Conservation (phyloP, 1,139 yeast genomes). For the Starmera stellimalicola region DNA sequence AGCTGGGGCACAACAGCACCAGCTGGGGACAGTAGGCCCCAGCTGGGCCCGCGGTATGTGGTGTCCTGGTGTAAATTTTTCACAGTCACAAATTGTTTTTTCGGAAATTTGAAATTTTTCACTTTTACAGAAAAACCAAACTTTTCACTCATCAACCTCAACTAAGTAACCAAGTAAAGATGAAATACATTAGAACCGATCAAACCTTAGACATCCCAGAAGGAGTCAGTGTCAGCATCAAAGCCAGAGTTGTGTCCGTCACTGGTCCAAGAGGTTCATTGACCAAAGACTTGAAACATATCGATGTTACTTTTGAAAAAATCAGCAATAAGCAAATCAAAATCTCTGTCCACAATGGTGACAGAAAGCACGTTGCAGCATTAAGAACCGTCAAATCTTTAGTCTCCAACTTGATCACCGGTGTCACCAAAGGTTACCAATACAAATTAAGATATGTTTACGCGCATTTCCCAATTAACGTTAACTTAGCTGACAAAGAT, state of each 20-base stretch:
- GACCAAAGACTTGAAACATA: constrained; percentile 86
- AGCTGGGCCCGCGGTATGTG: no score
- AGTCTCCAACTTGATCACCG: constrained; percentile 88
- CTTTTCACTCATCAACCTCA: no score
- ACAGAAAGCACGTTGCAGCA: constrained; percentile 99
- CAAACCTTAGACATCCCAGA: constrained; percentile 90
- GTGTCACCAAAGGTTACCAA: constrained; percentile 98
- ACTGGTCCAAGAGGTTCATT: constrained; percentile 98
- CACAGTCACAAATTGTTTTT: background rate
- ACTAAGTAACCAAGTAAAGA: constrained; percentile 26
- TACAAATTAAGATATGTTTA: constrained; percentile 99
- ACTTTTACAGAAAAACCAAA: no score
- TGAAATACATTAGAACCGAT: constrained; percentile 95
- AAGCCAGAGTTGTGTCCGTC: constrained; percentile 85
- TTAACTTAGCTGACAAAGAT: constrained; percentile 71
- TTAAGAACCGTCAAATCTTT: constrained; percentile 97
- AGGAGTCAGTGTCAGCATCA: constrained; percentile 85
- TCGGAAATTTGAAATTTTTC: no score
- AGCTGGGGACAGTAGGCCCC: no score
- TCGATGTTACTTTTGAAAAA: constrained; percentile 70
- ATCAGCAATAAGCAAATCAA: constrained; percentile 46
- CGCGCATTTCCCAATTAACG: constrained; percentile 99
- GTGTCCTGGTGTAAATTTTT: background rate
- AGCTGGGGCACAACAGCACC: background rate
- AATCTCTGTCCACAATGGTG: constrained; percentile 96